These are phyloP conservation scores for Extremus antarcticus DNA, from an alignment of 495 filamentous ascomycete species.

Conservation along the genomic window DNA sequence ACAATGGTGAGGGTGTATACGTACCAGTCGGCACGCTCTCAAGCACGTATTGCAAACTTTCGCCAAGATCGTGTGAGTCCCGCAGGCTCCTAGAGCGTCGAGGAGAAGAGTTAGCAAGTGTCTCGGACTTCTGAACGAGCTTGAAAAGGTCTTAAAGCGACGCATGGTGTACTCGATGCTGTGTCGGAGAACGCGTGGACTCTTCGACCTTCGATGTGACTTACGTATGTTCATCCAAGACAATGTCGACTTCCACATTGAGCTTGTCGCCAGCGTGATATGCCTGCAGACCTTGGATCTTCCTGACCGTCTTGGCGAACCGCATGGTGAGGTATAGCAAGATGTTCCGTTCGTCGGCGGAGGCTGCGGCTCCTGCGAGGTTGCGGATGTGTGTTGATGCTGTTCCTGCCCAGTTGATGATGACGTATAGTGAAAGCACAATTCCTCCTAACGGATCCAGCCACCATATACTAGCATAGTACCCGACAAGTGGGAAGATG, in stretches of 20 bases:
- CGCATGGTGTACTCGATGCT: no score
- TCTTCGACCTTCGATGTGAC: no score
- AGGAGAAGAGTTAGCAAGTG: no score
- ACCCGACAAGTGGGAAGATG: conserved; percentile 72
- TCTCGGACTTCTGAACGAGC: no score
- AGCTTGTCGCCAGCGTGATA: conserved; percentile 87
- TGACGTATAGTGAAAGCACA: conserved; percentile 68
- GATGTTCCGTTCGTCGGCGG: conserved; percentile 70
- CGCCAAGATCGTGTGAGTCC: conserved; percentile 82
- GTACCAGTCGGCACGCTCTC: conserved; percentile 67
- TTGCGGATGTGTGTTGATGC: conserved; percentile 70
- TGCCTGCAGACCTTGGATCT: conserved; percentile 78
- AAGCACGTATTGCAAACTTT: conserved; percentile 81
- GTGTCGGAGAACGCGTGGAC: no score
- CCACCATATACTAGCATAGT: conserved; percentile 69
- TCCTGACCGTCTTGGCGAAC: conserved; percentile 77
- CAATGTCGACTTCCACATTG: conserved; percentile 74
- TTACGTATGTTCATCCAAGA: conserved; percentile 71
- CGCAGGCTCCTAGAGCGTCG: no score
- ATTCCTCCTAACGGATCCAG: conserved; percentile 77
- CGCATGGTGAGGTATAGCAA: conserved; percentile 88
- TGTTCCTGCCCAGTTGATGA: conserved; percentile 73
- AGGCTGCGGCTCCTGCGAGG: conserved; percentile 70
- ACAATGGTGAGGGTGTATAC: neutral
- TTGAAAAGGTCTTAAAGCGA: no score